Evolutionary conservation across 345 rosid genomes (phyloP).

Genomic region (Populus tremula): DNA sequence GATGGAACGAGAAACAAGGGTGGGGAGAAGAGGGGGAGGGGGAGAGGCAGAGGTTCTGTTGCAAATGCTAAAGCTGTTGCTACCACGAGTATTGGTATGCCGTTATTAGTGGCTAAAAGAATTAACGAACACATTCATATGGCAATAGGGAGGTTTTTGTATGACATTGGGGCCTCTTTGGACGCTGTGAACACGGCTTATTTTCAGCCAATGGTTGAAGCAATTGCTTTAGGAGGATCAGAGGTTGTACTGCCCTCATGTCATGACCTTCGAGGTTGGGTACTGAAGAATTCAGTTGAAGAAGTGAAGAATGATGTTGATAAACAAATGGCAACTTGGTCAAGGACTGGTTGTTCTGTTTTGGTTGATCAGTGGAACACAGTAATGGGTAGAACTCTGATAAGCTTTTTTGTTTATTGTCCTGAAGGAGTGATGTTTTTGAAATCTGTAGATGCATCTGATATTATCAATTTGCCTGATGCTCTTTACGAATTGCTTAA

Average conservation of each 20-base stretch:
- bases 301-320: slow-evolving; percentile 18
- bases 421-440: slow-evolving; percentile 22
- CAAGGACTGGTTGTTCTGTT: slow-evolving; percentile 25
- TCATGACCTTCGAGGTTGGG: slow-evolving; percentile 19
- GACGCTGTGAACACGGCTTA: slow-evolving; percentile 22
- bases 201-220: slow-evolving; percentile 26
- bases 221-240: slow-evolving; percentile 19
- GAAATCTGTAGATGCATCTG: slow-evolving; percentile 28
- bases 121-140: slow-evolving; percentile 40
- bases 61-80: slow-evolving; percentile 17
- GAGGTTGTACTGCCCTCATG: slow-evolving; percentile 13
- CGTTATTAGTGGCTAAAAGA: slow-evolving; percentile 32
- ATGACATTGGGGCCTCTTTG: slow-evolving; percentile 68
- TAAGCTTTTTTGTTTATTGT: slow-evolving; percentile 25
- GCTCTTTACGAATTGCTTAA: slow-evolving; percentile 21
- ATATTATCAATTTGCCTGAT: slow-evolving; percentile 23
- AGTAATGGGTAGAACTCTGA: slow-evolving; percentile 16
- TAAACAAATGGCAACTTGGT: slow-evolving; percentile 7
- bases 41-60: slow-evolving; percentile 30
- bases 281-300: slow-evolving; percentile 16
- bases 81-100: slow-evolving; percentile 9
- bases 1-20: slow-evolving; percentile 34
- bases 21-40: slow-evolving; percentile 45
- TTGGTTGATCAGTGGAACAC: slow-evolving; percentile 26
- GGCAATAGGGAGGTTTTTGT: slow-evolving; percentile 65